Base-by-base conservation (phyloP, 352 stramenopile genomes). In the Pythium scleroteichum region DNA sequence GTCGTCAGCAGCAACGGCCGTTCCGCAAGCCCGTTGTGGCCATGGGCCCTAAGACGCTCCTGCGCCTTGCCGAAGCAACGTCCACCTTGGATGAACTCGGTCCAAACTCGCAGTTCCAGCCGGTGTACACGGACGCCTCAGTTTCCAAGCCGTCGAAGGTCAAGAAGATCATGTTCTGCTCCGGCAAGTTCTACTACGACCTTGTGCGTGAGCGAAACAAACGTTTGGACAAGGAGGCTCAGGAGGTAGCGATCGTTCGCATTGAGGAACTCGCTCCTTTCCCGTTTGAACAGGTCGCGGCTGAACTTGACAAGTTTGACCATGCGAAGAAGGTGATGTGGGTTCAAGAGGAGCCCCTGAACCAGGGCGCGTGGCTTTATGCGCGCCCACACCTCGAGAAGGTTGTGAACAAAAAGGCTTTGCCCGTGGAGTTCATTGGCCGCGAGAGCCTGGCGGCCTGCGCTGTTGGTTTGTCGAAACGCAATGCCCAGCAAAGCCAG, bases 121-220 rank as follows among this genome's bases (percentile, higher is more conserved):
- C 82, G 2, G 77, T 95, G 23, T 71, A 90, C 61, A 68, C 68
- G 3, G 85, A 95, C 23, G 55, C 71, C 10, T 76, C 66, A 4
- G 78, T 89, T 62, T 57, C 63, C 7, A 68, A 84, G 35, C 46
- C 66, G 0, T 73, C 65, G 19, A 70, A 82, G 44, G 79, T 95
- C 33, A 84, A 85, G 62, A 81, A 76, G 33, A 69, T 95, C 3
- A 73, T 90, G 52, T 88, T 93, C 47, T 91, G 83, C 65, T 91
- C 84, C 13, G 85, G 84, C 26, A 95, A 95, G 27, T 86, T 95
- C 53, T 95, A 91, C 69, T 95, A 95, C 59, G 85, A 95, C 23
- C 73, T 95, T 14, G 76, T 86, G 26, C 83, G 82, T 55, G 80
- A 89, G 48, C 79, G 84, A 16, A 70, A 72, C 48, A 68, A 64